phyloP scores from a whole-genome alignment of 371 early-diverging fungal species.

The Furculomyces boomerangus region DNA sequence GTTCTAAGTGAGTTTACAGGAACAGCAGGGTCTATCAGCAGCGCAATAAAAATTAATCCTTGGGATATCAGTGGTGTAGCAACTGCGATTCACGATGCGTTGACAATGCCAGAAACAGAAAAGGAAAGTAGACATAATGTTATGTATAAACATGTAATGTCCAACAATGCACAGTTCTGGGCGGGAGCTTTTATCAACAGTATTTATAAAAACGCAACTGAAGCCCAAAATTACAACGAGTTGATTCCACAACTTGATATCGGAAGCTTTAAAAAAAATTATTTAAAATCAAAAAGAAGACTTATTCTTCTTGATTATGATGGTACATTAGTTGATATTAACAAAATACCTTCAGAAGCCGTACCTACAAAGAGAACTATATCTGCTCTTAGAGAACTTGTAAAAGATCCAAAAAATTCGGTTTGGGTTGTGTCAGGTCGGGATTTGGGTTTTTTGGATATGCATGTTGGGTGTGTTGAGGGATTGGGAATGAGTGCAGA shows the following conservation, averaged over 20 bases:
- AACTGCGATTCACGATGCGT: constrained; percentile 58
- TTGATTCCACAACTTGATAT: constrained; percentile 7
- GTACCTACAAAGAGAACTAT: constrained; percentile 46
- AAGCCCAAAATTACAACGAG: constrained; percentile 39
- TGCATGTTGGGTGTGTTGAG: constrained; percentile 51
- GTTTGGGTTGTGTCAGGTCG: constrained; percentile 91
- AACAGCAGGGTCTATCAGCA: constrained; percentile 78
- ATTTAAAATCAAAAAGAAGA: constrained; percentile 13
- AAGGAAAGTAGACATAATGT: constrained; percentile 23
- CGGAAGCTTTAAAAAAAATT: constrained; percentile 13
- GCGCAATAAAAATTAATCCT: constrained; percentile 73
- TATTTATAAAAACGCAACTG: constrained; percentile 26
- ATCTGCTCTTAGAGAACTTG: constrained; percentile 38
- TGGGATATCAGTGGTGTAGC: constrained; percentile 78
- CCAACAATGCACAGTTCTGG: constrained; percentile 38
- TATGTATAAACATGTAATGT: constrained; percentile 18
- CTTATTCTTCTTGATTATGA: constrained; percentile 76
- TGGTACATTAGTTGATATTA: constrained; percentile 61
- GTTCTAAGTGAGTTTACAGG: constrained; percentile 91
- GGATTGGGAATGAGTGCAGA: constrained; percentile 74
- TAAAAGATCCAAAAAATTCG: constrained; percentile 56
- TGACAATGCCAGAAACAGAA: constrained; percentile 51
- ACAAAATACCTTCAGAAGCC: constrained; percentile 39
- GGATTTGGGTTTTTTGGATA: constrained; percentile 61
- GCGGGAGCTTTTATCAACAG: constrained; percentile 35